phyloP scores from a whole-genome alignment of 345 rosid species.

The Moringa oleifera region DNA sequence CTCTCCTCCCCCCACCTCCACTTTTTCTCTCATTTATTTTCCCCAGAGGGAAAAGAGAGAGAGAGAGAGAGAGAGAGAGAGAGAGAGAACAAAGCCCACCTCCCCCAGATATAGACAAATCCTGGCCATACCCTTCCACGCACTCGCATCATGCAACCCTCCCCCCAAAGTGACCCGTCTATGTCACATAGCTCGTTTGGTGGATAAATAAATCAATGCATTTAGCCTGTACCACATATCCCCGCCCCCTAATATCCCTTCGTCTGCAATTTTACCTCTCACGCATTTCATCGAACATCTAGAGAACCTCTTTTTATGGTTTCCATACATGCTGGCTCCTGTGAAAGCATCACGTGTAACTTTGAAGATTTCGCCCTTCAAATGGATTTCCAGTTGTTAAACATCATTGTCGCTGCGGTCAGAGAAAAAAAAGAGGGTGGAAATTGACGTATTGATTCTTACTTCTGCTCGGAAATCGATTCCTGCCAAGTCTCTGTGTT shows the following conservation, averaged over 20 bases:
- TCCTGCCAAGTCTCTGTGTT: too few species aligned
- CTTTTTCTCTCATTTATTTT: background rate
- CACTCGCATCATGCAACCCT: background rate
- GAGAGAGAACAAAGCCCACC: background rate
- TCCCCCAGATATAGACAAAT: slow-evolving; percentile 5
- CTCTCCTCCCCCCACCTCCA: background rate
- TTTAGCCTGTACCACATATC: slow-evolving; percentile 10
- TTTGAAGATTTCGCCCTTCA: background rate
- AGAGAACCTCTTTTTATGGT: too few species aligned
- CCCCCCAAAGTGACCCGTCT: background rate
- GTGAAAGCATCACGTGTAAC: slow-evolving; percentile 6
- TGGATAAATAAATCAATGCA: background rate
- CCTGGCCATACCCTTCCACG: background rate
- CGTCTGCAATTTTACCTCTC: too few species aligned
- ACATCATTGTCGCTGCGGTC: background rate
- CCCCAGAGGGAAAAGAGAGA: too few species aligned
- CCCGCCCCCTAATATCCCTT: slow-evolving; percentile 7
- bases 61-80: too few species aligned
- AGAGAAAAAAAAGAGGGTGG: background rate
- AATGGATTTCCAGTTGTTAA: background rate
- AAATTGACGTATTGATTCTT: background rate
- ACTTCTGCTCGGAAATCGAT: background rate
- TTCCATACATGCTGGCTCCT: background rate
- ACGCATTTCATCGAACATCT: too few species aligned
- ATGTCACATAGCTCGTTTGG: background rate